Evolutionary conservation across 805 yeast genomes (phyloP).

Genomic region (Sugiyamaella lignohabitans): DNA sequence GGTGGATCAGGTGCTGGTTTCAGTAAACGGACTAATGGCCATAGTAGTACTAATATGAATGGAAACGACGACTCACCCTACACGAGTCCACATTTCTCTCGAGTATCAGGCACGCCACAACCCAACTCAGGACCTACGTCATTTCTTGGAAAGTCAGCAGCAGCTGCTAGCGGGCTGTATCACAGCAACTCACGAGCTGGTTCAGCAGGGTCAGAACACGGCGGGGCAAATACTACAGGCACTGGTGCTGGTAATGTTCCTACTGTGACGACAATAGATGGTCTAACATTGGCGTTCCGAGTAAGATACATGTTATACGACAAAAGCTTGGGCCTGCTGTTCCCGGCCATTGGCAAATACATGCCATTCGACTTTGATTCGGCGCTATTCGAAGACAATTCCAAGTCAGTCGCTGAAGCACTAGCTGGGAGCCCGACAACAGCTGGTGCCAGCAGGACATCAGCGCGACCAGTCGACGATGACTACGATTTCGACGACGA

Average conservation of each 20-base stretch:
- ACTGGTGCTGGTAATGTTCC: background rate
- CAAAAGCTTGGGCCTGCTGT: constrained; percentile 26
- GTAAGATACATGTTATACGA: constrained; percentile 39
- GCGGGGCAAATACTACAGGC: background rate
- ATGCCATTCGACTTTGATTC: constrained; percentile 21
- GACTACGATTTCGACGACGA: constrained; percentile 36
- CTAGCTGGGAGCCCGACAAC: background rate
- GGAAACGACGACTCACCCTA: background rate
- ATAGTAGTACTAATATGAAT: background rate
- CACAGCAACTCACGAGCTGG: background rate
- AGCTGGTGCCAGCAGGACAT: constrained; percentile 1
- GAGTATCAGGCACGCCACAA: too few species aligned
- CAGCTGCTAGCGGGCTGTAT: too few species aligned
- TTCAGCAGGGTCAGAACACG: background rate
- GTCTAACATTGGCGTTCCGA: constrained; percentile 32
- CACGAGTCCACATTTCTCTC: too few species aligned
- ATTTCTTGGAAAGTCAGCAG: background rate
- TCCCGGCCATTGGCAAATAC: constrained; percentile 17
- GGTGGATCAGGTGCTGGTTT: background rate
- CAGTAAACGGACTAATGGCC: background rate
- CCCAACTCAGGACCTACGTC: background rate
- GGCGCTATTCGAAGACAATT: constrained; percentile 18
- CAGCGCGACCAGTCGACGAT: constrained; percentile 8
- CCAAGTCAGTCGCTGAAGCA: background rate
- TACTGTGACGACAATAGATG: constrained; percentile 24